These are phyloP conservation scores for Podospora sp. DNA, from an alignment of 495 filamentous ascomycete species.

Conservation along the genomic window DNA sequence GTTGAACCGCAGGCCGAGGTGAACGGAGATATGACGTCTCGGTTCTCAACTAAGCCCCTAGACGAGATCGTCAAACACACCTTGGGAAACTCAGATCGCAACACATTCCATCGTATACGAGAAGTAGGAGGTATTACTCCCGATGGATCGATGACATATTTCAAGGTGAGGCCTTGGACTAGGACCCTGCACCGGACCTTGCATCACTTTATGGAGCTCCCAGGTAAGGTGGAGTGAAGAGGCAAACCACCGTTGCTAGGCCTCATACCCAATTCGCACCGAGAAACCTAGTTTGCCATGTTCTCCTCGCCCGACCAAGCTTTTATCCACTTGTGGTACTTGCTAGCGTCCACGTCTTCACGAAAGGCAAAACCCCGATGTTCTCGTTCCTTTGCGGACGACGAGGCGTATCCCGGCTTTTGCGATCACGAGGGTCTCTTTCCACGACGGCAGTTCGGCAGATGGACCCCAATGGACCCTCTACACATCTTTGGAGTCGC, in stretches of 20 bases:
- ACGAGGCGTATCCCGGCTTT: neutral
- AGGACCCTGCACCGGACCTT: slow-evolving; percentile 15
- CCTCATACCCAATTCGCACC: neutral
- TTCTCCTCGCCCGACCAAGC: neutral
- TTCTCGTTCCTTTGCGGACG: neutral
- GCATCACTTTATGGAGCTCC: neutral
- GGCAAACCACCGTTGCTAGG: neutral
- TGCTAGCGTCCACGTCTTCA: neutral
- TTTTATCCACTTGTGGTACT: neutral
- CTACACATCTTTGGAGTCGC: neutral
- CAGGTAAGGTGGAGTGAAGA: neutral
- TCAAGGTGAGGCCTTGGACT: neutral
- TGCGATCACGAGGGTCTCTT: neutral
- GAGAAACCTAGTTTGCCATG: slow-evolving; percentile 2
- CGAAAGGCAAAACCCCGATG: neutral
- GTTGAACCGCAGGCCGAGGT: too few species aligned
- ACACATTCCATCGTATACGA: too few species aligned
- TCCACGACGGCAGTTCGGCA: neutral
- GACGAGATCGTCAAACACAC: neutral
- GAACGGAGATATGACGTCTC: neutral
- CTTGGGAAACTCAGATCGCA: neutral
- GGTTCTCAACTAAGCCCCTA: neutral
- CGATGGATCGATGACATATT: slow-evolving; percentile 7
- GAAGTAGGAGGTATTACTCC: neutral
- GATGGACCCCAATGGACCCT: neutral